phyloP scores from a whole-genome alignment of 202 grass and related monocot species.

The Musa balbisiana region DNA sequence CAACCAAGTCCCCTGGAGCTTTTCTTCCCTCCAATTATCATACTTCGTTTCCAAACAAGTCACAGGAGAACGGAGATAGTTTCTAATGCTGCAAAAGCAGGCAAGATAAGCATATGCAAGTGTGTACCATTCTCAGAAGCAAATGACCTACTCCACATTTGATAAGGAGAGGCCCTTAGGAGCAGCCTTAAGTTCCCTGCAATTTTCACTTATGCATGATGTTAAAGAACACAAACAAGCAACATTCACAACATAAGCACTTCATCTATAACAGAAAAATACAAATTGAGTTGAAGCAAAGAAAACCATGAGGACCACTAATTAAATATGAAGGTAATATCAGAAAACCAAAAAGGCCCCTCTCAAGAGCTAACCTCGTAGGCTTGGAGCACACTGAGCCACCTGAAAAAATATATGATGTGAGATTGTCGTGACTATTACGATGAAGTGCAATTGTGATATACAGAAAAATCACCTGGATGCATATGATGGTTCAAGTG shows the following conservation, averaged over 20 bases:
- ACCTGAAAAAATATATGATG: conserved; percentile 1
- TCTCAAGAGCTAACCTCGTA: conserved; percentile 10
- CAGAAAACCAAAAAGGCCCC: no score
- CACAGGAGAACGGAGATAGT: not conserved
- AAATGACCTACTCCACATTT: conserved; percentile 79
- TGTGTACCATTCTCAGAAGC: conserved; percentile 66
- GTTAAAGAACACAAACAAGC: not conserved
- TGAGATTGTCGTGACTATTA: not conserved
- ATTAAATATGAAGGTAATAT: no score
- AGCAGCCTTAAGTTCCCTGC: conserved; percentile 34
- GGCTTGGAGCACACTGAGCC: conserved; percentile 11
- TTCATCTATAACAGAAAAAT: not conserved
- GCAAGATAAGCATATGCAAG: not conserved
- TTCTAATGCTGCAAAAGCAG: not conserved
- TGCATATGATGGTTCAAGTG: conserved; percentile 59
- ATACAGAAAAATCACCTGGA: conserved; percentile 39
- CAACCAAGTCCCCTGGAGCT: conserved; percentile 51
- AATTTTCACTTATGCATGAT: not conserved
- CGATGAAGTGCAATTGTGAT: conserved; percentile 10
- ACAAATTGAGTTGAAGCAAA: not conserved
- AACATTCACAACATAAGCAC: not conserved
- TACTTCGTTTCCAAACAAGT: no score
- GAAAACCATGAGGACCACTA: no score
- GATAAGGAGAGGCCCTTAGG: conserved; percentile 57
- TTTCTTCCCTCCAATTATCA: not conserved